Evolutionary conservation across 1,284 basidiomycete genomes (phyloP), one percentile per base, ranked within the genome.

Genomic region (Salmacisia buchloeana): DNA sequence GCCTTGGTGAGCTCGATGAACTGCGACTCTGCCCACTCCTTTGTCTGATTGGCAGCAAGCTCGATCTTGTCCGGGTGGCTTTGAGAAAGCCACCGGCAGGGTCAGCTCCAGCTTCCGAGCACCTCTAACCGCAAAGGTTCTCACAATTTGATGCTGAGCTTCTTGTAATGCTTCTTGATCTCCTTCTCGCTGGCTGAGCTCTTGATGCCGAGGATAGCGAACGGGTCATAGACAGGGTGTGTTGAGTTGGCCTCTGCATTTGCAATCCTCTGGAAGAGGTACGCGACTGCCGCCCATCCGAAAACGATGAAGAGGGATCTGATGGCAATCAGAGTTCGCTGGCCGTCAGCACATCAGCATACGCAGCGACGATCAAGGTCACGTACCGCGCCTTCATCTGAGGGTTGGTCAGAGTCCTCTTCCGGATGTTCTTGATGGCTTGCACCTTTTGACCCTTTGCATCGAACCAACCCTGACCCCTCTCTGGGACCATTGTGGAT

Each of bases 1-100:
- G 96, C 96, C 81, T 98, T 99, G 27, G 96, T 98, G 49, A 99
- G 83, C 56, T 92, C 87, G 41, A 98, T 91, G 80, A 94, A 99
- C 69, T 89, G 87, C 59, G 87, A 84, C 72, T 92, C 90, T 36
- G 91, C 92, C n/a, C 87, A 85, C 74, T 97, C 94, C 63, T 89
- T 85, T 0, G 94, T 97, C 75, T 94, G 85, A 75, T 97, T 93
- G 0, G 85, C 73, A 13, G 59, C 85, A 7, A 91, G 85, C 75
- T 87, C 89, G 66, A 96, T 89, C 83, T 98, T 98, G 85, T 99
- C 96, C 0, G 96, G 96, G 80, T 98, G 96, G 61, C 49, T 54
- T 27, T 54, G 4, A 2, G 31, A 29, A n/a, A 31, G 10, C 7
- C 18, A 63, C 9, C 68, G 2, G 54, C 0, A 62, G 13, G 13